Evolutionary conservation across 2,329 filamentous ascomycete genomes (phyloP), one percentile per base, ranked within the genome.

Genomic region (Colletotrichum eremochloae): DNA sequence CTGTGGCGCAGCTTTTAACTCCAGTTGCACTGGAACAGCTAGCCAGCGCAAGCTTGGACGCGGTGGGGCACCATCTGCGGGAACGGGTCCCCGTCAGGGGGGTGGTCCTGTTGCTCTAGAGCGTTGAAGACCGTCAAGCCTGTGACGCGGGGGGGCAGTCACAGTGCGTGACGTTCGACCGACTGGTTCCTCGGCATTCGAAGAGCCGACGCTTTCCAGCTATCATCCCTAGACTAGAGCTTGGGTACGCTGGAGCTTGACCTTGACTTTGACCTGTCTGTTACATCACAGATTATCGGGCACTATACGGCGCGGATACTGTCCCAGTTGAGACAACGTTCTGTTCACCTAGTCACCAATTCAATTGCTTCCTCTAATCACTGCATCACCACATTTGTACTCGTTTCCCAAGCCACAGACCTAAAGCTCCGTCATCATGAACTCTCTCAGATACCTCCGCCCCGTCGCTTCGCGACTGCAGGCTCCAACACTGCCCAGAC

Each of bases 381-480:
- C 20, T n/a, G 31, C 20, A 63, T 11, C 50, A 18, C 40, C 29
- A 20, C 36, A 15, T 6, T 36, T 38, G 20, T 46, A 31, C n/a
- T 55, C 56, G 31, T 29, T 48, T 38, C 46, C 38, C 11, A 11
- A 50, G 29, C 44, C 33, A 24, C 29, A n/a, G 14, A 38, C 46
- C 38, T 33, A 56, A 4, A 68, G 60, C 67, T 71, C 61, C 67
- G 36, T 73, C 76, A 79, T 66, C 64, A 88, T 88, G 87, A 89
- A 88, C 77, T 79, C 86, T 53, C 81, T 91, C 71, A 87, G 89
- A 76, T 87, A 85, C 76, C 81, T 92, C 78, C 87, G 89, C 80
- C 88, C 93, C 57, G 82, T 89, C 74, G 88, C 89, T 78, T 88
- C 88, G 38, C 87, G 87, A 74, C 88, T 93, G 78, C 87, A 88